These are phyloP conservation scores for Ziziphus jujuba DNA, from an alignment of 306 rosid species.

Conservation along the genomic window DNA sequence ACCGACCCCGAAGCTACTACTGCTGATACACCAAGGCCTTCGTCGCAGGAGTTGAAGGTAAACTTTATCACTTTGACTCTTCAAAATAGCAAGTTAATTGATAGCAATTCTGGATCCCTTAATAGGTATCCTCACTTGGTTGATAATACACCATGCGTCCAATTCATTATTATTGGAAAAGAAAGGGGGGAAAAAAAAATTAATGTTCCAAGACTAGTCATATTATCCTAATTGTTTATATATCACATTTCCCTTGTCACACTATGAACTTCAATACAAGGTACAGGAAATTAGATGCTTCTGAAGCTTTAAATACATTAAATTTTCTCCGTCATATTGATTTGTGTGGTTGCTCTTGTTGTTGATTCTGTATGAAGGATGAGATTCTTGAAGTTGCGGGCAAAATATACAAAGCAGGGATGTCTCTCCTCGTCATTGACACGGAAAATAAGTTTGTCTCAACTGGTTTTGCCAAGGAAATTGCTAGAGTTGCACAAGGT, in stretches of 20 bases:
- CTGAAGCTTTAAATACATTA: neutral
- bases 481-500: slow-evolving; percentile 99
- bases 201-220: no score
- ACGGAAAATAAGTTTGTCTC: slow-evolving; percentile 97
- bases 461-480: slow-evolving; percentile 96
- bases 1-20: slow-evolving; percentile 79
- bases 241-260: no score
- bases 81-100: neutral
- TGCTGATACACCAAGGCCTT: slow-evolving; percentile 76
- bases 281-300: neutral
- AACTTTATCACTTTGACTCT: slow-evolving; percentile 17
- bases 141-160: neutral
- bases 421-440: slow-evolving; percentile 96
- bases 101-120: slow-evolving; percentile 2
- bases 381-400: slow-evolving; percentile 98
- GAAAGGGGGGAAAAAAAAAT: no score
- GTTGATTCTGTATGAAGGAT: slow-evolving; percentile 53
- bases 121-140: neutral
- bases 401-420: slow-evolving; percentile 90
- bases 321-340: neutral
- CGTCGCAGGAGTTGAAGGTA: slow-evolving; percentile 88
- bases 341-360: slow-evolving; percentile 1
- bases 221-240: no score
- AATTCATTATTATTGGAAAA: no score
- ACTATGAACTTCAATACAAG: no score